Evolutionary conservation across 2,329 filamentous ascomycete species (phyloP).

Genomic region (Lachnellula hyalina): DNA sequence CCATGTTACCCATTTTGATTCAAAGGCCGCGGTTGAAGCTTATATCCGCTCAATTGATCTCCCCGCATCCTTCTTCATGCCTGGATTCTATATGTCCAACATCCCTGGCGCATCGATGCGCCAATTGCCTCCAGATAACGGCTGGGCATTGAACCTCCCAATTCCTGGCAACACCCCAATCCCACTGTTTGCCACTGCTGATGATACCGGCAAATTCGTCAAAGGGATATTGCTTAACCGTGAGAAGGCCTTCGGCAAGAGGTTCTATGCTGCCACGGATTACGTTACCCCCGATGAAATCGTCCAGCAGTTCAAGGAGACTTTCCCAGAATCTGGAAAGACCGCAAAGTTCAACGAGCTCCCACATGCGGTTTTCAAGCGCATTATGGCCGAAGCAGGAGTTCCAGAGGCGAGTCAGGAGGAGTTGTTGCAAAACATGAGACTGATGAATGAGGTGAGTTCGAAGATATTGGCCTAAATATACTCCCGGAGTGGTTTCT

Average conservation of each 20-base stretch:
- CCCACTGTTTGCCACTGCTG: slow-evolving; percentile 31
- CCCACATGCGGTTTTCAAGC: slow-evolving; percentile 39
- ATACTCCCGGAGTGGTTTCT: not conserved
- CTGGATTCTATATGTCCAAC: slow-evolving; percentile 50
- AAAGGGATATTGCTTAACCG: slow-evolving; percentile 30
- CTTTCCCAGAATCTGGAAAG: slow-evolving; percentile 37
- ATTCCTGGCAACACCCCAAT: slow-evolving; percentile 29
- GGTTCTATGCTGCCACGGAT: slow-evolving; percentile 38
- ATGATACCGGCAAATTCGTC: slow-evolving; percentile 34
- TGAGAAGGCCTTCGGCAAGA: slow-evolving; percentile 38
- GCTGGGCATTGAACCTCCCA: slow-evolving; percentile 27
- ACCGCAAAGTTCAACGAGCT: slow-evolving; percentile 34
- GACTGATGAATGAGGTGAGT: slow-evolving; percentile 39
- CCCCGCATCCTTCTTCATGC: slow-evolving; percentile 43
- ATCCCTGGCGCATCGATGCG: slow-evolving; percentile 28
- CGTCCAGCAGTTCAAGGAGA: slow-evolving; percentile 36
- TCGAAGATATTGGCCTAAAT: not conserved
- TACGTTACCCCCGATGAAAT: slow-evolving; percentile 39
- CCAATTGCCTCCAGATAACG: slow-evolving; percentile 25
- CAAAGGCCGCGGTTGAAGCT: slow-evolving; percentile 36
- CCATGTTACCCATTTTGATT: slow-evolving; percentile 36
- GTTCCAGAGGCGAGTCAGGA: slow-evolving; percentile 37
- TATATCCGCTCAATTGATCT: slow-evolving; percentile 35
- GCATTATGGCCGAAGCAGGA: slow-evolving; percentile 31
- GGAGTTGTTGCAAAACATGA: slow-evolving; percentile 50